These are phyloP conservation scores for Peziza echinospora DNA, from an alignment of 495 filamentous ascomycete species.

Conservation along the genomic window DNA sequence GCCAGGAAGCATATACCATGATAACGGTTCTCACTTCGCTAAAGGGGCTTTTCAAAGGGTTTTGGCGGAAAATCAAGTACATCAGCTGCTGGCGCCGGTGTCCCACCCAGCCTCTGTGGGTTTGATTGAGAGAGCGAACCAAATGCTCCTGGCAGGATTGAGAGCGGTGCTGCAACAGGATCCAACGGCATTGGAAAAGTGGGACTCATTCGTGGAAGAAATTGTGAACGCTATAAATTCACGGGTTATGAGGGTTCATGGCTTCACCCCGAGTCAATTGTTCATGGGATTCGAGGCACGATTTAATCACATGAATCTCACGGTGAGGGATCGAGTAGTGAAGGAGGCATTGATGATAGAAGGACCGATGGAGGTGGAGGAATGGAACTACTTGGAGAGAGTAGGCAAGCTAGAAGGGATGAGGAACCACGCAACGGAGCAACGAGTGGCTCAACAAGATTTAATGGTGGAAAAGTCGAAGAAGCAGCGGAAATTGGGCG, in stretches of 20 bases:
- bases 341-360: no score
- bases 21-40: slow-evolving; percentile 2
- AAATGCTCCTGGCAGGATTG: neutral
- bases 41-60: neutral
- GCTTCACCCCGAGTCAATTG: neutral
- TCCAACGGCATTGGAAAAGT: neutral
- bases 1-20: neutral
- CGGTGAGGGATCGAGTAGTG: neutral
- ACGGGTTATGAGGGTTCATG: neutral
- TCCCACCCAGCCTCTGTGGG: neutral
- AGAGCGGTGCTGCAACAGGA: neutral
- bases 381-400: no score
- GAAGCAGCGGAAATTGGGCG: no score
- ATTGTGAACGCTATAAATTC: neutral
- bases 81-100: neutral
- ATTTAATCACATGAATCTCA: neutral
- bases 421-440: no score
- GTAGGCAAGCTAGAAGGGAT: no score
- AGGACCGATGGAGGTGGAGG: no score
- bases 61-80: neutral
- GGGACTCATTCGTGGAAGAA: neutral
- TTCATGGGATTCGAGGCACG: neutral
- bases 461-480: no score
- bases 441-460: no score
- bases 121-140: slow-evolving; percentile 1